These are phyloP conservation scores for Russula lepida DNA, from an alignment of 768 basidiomycete genomes.

Conservation along the genomic window DNA sequence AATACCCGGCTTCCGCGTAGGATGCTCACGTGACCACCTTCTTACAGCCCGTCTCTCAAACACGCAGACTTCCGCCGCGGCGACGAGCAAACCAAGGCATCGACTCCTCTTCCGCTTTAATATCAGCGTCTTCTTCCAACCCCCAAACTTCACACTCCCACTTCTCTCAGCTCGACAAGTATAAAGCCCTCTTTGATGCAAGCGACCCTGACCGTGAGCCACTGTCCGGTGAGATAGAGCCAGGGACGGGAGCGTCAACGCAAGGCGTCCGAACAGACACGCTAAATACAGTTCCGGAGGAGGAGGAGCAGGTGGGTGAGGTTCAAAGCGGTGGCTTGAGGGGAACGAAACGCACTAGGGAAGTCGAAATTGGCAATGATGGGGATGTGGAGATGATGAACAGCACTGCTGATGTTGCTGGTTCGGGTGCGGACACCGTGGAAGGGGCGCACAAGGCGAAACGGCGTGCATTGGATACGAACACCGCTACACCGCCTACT, in stretches of 20 bases:
- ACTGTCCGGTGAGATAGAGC: not conserved
- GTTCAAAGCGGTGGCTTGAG: not conserved
- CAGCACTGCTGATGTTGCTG: not conserved
- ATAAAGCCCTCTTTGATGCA: slow-evolving; percentile 19
- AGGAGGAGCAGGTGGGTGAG: slow-evolving; percentile 11
- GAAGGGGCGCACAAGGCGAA: not conserved
- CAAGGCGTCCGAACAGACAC: not conserved
- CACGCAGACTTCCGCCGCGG: slow-evolving; percentile 8
- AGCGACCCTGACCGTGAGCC: slow-evolving; percentile 18
- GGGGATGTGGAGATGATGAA: not conserved
- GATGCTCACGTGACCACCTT: not conserved
- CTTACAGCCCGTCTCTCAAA: slow-evolving; percentile 12
- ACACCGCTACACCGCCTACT: not conserved
- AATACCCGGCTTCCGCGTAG: no score
- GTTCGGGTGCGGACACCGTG: not conserved
- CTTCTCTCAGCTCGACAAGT: slow-evolving; percentile 17
- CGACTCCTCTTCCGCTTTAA: not conserved
- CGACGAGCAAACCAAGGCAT: slow-evolving; percentile 8
- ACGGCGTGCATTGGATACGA: slow-evolving; percentile 8
- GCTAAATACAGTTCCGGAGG: slow-evolving; percentile 9
- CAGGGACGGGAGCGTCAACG: not conserved
- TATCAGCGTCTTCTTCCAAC: not conserved
- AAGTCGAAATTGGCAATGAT: not conserved
- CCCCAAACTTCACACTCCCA: not conserved
- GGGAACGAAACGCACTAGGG: slow-evolving; percentile 12